A percentile compares a stretch with the other conserved stretches of the same genome.
Evolutionary conservation across 768 basidiomycete genomes (phyloP).

Genomic region (Rhodotorula babjevae): DNA sequence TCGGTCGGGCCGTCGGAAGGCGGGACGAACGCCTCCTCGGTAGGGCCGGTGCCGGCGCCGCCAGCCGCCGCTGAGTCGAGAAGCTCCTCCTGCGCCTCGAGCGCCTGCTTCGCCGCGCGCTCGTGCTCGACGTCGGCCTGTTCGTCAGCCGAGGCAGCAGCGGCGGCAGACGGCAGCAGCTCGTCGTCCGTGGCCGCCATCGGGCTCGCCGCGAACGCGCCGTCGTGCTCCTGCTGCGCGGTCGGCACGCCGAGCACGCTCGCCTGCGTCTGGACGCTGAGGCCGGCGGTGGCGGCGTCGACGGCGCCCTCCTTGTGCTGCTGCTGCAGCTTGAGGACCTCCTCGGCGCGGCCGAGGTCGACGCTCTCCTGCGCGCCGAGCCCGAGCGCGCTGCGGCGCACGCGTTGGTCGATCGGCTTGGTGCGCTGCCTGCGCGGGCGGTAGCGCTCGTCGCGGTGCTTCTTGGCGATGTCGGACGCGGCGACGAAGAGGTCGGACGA

Average conservation of each 20-base stretch:
- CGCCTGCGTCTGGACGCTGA: conserved; percentile 1
- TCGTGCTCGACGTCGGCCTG: background rate
- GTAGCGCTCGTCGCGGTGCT: conserved; percentile 34
- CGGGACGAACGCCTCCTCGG: background rate
- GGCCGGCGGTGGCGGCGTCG: background rate
- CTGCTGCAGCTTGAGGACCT: background rate
- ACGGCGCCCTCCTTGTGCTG: background rate
- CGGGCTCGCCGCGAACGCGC: conserved; percentile 15
- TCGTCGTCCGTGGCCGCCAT: background rate
- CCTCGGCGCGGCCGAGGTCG: background rate
- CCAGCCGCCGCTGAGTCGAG: background rate
- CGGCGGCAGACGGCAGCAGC: background rate
- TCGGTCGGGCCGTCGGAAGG: background rate
- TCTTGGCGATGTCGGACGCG: conserved; percentile 13
- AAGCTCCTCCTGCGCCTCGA: background rate
- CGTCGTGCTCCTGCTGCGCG: too few species aligned
- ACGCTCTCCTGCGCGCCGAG: background rate
- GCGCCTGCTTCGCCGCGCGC: background rate
- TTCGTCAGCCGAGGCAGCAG: too few species aligned
- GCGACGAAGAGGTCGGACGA: background rate
- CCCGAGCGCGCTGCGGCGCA: conserved; percentile 22
- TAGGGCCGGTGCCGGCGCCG: background rate
- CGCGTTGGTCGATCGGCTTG: conserved; percentile 42
- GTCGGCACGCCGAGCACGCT: background rate
- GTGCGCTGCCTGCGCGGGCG: conserved; percentile 40